phyloP scores from a whole-genome alignment of 2,329 filamentous ascomycete genomes.

The Plectosphaerella cucumerina region DNA sequence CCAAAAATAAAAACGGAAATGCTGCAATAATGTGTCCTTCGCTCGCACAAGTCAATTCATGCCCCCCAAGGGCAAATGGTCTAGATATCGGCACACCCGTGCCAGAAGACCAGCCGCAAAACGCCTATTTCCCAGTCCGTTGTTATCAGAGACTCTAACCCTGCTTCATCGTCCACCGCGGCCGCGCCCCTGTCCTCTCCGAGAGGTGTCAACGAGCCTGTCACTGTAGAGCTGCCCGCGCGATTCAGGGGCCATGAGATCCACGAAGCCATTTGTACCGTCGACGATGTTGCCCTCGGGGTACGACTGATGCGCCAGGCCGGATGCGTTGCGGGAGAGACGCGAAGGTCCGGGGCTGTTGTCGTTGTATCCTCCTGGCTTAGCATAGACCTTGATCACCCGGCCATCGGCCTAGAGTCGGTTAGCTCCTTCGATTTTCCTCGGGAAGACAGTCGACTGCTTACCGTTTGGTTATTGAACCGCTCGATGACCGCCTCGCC shows the following conservation, averaged over 20 bases:
- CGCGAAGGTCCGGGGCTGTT: slow-evolving; percentile 1
- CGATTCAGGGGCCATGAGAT: slow-evolving; percentile 36
- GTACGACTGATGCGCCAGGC: slow-evolving; percentile 17
- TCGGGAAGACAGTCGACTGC: slow-evolving; percentile 19
- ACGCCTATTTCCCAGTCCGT: not conserved
- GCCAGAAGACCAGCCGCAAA: no score
- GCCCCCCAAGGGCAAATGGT: no score
- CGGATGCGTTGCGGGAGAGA: slow-evolving; percentile 18
- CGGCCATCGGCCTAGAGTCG: slow-evolving; percentile 64
- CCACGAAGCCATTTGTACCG: slow-evolving; percentile 50
- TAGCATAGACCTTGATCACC: slow-evolving; percentile 68
- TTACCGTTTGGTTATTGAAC: slow-evolving; percentile 75
- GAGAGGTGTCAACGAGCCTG: slow-evolving; percentile 24
- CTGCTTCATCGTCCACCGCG: not conserved
- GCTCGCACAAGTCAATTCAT: no score
- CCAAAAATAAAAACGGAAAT: no score
- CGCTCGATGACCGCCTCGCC: slow-evolving; percentile 70
- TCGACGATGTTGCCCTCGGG: slow-evolving; percentile 42
- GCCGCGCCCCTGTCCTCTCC: not conserved
- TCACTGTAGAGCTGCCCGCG: slow-evolving; percentile 49
- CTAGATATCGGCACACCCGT: no score
- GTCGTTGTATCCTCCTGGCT: slow-evolving; percentile 41
- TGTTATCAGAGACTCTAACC: no score
- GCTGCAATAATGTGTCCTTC: no score
- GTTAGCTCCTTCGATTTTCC: not conserved